Conservation (phyloP, 2,329 filamentous ascomycete species). For the Elsinoe perseae region DNA sequence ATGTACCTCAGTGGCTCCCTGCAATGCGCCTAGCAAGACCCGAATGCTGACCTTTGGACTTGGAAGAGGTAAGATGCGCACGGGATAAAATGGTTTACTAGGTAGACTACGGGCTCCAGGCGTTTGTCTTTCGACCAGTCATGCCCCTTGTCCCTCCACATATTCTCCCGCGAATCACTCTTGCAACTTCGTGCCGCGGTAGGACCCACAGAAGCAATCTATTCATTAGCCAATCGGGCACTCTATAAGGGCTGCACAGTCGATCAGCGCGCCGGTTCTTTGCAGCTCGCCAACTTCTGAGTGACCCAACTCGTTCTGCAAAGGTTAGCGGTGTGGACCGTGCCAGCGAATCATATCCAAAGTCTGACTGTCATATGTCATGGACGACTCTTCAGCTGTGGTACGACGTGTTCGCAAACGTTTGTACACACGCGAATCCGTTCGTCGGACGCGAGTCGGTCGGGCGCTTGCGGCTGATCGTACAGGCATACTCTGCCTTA, state of each 20-base stretch:
- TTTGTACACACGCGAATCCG: neutral
- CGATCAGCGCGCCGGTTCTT: slow-evolving; percentile 13
- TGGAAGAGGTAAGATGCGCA: slow-evolving; percentile 1
- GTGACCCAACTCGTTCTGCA: slow-evolving; percentile 6
- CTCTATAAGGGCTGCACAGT: neutral
- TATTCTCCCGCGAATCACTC: slow-evolving; percentile 1
- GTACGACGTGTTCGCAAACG: slow-evolving; percentile 7
- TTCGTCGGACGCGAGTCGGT: neutral
- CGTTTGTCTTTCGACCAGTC: slow-evolving; percentile 8
- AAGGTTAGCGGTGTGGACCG: slow-evolving; percentile 9
- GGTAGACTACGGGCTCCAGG: slow-evolving; percentile 6
- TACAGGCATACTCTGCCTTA: neutral
- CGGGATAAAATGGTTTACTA: slow-evolving; percentile 5
- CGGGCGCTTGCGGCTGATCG: slow-evolving; percentile 2
- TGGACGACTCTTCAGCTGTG: neutral
- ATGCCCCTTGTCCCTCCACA: neutral
- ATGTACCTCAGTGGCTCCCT: neutral
- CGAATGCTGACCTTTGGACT: neutral
- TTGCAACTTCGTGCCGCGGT: neutral
- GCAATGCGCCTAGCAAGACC: neutral
- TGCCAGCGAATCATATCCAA: slow-evolving; percentile 7
- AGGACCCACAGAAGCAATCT: slow-evolving; percentile 8
- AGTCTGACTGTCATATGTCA: neutral
- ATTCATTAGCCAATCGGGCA: slow-evolving; percentile 9
- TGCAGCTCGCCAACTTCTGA: slow-evolving; percentile 16